Evolutionary conservation across 1,284 basidiomycete genomes (phyloP).

Genomic region (Cutaneotrichosporon daszewskae): DNA sequence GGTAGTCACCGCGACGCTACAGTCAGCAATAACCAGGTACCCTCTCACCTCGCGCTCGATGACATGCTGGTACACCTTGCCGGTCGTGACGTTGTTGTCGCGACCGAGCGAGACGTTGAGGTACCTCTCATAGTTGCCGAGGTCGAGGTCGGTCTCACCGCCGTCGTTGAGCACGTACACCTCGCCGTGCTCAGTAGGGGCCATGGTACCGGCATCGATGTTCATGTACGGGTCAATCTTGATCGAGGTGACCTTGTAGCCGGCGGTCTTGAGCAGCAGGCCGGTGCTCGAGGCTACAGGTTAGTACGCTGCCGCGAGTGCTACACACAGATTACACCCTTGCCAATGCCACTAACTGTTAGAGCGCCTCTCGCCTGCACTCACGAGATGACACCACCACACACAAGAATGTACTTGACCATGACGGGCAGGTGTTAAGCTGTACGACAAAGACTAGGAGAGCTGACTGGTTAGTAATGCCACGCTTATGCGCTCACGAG

Average conservation of each 20-base stretch:
- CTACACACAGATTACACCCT: conserved; percentile 84
- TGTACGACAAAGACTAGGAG: no score
- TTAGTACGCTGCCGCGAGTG: neutral
- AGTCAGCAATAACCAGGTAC: no score
- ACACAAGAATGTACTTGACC: conserved; percentile 81
- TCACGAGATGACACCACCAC: conserved; percentile 72
- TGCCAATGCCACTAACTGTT: conserved; percentile 73
- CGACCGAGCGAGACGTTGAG: conserved; percentile 87
- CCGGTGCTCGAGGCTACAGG: conserved; percentile 87
- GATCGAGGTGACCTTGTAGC: conserved; percentile 95
- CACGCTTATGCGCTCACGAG: no score
- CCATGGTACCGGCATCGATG: conserved; percentile 99
- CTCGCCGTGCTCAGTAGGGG: conserved; percentile 98
- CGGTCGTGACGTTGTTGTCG: conserved; percentile 98
- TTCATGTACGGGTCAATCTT: conserved; percentile 99
- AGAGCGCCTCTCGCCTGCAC: conserved; percentile 9
- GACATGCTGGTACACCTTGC: conserved; percentile 94
- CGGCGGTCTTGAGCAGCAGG: conserved; percentile 88
- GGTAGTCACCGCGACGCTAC: conserved; percentile 84
- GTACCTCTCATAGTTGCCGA: conserved; percentile 98
- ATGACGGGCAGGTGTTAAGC: no score
- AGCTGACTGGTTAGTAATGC: no score
- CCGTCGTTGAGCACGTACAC: conserved; percentile 98
- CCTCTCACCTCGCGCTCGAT: conserved; percentile 84
- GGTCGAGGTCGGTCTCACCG: conserved; percentile 94